These are phyloP conservation scores for Talaromyces funiculosus DNA, from an alignment of 2,329 filamentous ascomycete species.

Conservation along the genomic window DNA sequence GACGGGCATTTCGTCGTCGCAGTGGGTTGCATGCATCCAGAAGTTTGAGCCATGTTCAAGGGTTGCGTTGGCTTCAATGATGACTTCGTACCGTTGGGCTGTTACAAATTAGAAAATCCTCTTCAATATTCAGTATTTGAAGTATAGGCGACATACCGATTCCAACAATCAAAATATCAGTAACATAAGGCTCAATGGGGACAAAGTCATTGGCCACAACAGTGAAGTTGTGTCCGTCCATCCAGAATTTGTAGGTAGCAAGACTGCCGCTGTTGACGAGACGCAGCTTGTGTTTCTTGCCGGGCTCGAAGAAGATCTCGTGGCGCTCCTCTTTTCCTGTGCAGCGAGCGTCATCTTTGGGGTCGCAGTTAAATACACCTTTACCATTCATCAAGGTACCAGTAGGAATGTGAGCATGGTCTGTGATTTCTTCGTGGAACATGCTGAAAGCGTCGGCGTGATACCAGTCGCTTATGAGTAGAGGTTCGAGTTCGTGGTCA, in stretches of 20 bases:
- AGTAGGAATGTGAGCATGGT: constrained; percentile 16
- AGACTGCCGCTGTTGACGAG: constrained; percentile 25
- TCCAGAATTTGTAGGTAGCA: constrained; percentile 36
- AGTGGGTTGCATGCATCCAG: constrained; percentile 41
- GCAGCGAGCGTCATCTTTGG: constrained; percentile 8
- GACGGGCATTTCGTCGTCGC: constrained; percentile 34
- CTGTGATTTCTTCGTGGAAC: constrained; percentile 18
- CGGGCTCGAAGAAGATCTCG: constrained; percentile 45
- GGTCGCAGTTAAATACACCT: constrained; percentile 22
- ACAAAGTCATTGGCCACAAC: constrained; percentile 53
- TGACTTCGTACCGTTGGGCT: constrained; percentile 17
- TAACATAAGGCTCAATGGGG: constrained; percentile 50
- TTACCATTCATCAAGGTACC: constrained; percentile 46
- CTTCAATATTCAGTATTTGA: neutral
- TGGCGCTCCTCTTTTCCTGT: constrained; percentile 32
- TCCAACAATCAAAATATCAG: constrained; percentile 26
- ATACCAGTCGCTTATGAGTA: constrained; percentile 33
- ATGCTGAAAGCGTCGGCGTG: constrained; percentile 23
- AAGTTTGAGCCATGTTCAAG: constrained; percentile 18
- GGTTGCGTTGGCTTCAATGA: constrained; percentile 25
- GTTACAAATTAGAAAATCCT: constrained; percentile 34
- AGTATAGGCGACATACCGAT: neutral
- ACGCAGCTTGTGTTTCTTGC: constrained; percentile 23
- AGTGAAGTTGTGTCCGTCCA: constrained; percentile 48
- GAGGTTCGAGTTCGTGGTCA: constrained; percentile 30